Base-by-base conservation (phyloP, 208 protist genomes). In the Zelonia costaricensis region DNA sequence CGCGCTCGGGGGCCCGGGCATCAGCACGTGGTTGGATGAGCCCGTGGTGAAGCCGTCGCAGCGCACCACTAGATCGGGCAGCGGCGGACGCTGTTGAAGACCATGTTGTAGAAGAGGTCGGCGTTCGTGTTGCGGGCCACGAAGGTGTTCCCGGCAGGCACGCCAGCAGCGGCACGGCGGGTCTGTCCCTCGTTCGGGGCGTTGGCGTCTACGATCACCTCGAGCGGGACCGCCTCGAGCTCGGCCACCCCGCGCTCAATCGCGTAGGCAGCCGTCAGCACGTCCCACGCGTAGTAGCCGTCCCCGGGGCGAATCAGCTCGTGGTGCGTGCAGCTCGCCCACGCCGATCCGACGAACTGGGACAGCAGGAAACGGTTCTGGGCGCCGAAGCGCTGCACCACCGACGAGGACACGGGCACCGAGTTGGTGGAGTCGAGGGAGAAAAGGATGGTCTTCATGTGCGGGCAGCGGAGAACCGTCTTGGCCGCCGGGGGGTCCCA, bases 261-360 rank as follows among this genome's bases (percentile, higher is more conserved):
- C 33, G 76, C 72, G 57, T 91, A 93, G 10, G 86, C 87, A 2
- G 88, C 88, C 20, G 91, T 96, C 16, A 96, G 75, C 13, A 88
- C 86, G 66, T 96, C 91, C 88, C 91, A 96, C 0, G 91, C 88
- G 60, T 85, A 96, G 72, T 96, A 96, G 16, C 74, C 79, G 59
- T 94, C 82, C 6, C 69, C 78, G 1, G 84, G 76, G 9, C 80
- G 74, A 38, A 86, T 62, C 27, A 94, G 60, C 35, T 74, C 86
- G 9, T 80, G 51, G 55, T 93, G 85, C 1, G 88, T 94, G 62
- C 84, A 94, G 64, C 73, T 86, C 7, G 80, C 76, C 91, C 91
- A 96, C 27, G 84, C 63, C 10, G 74, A 61, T 2, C 86, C 91
- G n/a, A 93, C 73, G 69, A 96, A 93, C 56, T 92, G 83, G 8